Evolutionary conservation across 2,329 filamentous ascomycete species (phyloP), one percentile per base, ranked within the genome.

Genomic region (Fusarium sp.): DNA sequence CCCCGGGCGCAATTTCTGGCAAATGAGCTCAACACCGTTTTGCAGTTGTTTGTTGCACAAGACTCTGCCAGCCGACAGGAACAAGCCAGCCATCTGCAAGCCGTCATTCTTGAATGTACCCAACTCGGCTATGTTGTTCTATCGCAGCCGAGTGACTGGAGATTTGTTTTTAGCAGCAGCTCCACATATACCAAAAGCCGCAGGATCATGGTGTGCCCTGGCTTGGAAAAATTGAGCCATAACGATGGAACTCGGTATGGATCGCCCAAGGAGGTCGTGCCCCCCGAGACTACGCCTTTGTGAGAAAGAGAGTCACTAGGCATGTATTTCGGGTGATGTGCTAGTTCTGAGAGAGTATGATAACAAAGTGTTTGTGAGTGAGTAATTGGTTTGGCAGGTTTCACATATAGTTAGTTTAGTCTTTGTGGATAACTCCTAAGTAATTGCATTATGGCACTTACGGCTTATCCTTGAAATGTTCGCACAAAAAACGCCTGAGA

Each of bases 121-220:
- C 80, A 76, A 50, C 73, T 84, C 26, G 83, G 82, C 13, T 81
- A 83, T 58, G 53, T 80, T 19, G 52, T 84, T 8, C 73, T 84
- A 33, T 84, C 82, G 6, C 82, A 84, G 51, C 81, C 81, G 1
- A 73, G 75, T 9, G 81, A 83, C 34, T 82, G 78, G 74, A 57
- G 64, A 2, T 79, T 82, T 51, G 57, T 76, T 15, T 77, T 76
- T 54, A 60, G 46, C 3, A 56, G 24, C 33, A 61, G 39, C 11
- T 42, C 22, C 21, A 22, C 42, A 22, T 21, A 39, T 2, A 9
- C 14, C 28, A 45, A 36, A 39, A 13, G 54, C 40, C 24, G 49
- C 2, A 50, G 24, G 33, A 36, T 74, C 1, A 71, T 78, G 7
- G 71, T 79, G 13, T 75, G 75, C 17, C 71, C 76, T 19, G 78